Base-by-base conservation (phyloP, 768 basidiomycete genomes). In the Filobasidium floriforme region DNA sequence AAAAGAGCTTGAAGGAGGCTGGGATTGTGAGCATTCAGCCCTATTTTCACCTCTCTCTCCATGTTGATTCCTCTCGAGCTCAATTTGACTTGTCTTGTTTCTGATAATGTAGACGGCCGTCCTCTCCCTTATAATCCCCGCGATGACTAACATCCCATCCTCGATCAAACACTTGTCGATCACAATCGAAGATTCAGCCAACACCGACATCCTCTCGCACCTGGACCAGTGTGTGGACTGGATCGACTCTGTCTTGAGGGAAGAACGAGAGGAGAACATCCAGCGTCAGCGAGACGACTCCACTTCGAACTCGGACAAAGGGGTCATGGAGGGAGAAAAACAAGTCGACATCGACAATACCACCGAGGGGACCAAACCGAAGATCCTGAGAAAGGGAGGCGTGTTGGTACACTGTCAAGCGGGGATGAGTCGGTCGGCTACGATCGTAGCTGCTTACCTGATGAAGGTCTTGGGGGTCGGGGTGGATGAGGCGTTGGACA, bases 341-440 rank as follows among this genome's bases (percentile, higher is more conserved):
- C 81, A 90, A 67, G 76, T 88, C 7, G 85, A 87, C 1, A 83
- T 86, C 0, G n/a, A n/a, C n/a, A n/a, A n/a, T n/a, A n/a, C n/a
- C n/a, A n/a, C n/a, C n/a, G 89, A 90, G 76, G 89, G 90, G 57
- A 83, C 88, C 69, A 82, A 82, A 11, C 32, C 32, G 32, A 87
- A 90, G 72, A 76, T 89, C 7, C 84, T 85, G 75, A 88, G 88
- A 72, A 86, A 84, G 0, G 80, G 86, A 37, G 87, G 88, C 0
- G 87, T 97, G 1, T 80, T 94, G 22, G 89, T 96, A 0, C 92
- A 96, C 77, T 94, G 92, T 74, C 87, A 89, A 63, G 90, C 89
- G 26, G 92, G 92, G 28, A 82, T 90, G 78, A 90, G 89, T 90
- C 85, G 92, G 26, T 92, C 90, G 69, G 86, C 87, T 7, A 88